phyloP scores from a whole-genome alignment of 2,329 filamentous ascomycete genomes.

The Fusarium sp. region DNA sequence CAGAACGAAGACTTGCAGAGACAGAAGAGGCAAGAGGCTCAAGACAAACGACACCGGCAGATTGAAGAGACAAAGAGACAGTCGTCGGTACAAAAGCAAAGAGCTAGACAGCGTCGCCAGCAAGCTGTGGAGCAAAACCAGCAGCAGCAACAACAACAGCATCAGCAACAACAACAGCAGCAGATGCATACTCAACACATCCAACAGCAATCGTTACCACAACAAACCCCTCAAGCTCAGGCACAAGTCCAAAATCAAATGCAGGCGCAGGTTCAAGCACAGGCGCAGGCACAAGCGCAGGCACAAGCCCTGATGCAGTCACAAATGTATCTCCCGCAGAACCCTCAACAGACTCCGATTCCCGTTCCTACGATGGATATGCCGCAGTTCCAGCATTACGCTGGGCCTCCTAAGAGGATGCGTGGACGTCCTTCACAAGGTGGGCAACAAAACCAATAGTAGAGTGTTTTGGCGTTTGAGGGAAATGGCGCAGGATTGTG shows the following conservation, averaged over 20 bases:
- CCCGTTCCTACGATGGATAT: constrained; percentile 48
- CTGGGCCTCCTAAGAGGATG: constrained; percentile 49
- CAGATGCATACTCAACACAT: constrained; percentile 41
- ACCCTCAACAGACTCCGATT: constrained; percentile 44
- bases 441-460: constrained; percentile 16
- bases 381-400: constrained; percentile 49
- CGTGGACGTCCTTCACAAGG: constrained; percentile 46
- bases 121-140: constrained; percentile 46
- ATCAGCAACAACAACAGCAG: constrained; percentile 44
- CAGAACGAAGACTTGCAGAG: constrained; percentile 60
- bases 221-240: constrained; percentile 43
- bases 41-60: constrained; percentile 55
- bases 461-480: constrained; percentile 15
- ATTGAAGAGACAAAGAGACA: constrained; percentile 53
- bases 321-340: constrained; percentile 47
- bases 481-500: constrained; percentile 28
- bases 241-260: constrained; percentile 45
- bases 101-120: constrained; percentile 45
- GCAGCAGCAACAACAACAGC: constrained; percentile 43
- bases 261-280: constrained; percentile 42
- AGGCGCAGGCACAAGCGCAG: constrained; percentile 44
- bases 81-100: constrained; percentile 44
- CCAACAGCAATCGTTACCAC: constrained; percentile 46
- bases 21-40: constrained; percentile 54
- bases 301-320: constrained; percentile 48